Evolutionary conservation across 2,329 filamentous ascomycete species (phyloP).

Genomic region (Dothistroma septosporum): DNA sequence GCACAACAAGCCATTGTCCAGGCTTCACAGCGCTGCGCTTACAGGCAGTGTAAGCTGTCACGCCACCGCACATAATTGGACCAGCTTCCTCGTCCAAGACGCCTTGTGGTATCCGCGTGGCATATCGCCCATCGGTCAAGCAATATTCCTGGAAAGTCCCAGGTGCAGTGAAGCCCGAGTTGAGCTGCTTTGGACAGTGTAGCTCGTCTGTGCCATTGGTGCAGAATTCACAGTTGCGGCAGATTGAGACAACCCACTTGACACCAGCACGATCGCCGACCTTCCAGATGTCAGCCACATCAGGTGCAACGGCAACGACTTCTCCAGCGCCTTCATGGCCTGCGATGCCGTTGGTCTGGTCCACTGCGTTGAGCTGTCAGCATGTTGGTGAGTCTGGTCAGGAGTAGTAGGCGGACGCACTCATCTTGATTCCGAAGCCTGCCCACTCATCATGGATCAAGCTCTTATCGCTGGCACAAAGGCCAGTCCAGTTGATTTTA

Average conservation of each 20-base stretch:
- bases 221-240: conserved; percentile 32
- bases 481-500: conserved; percentile 36
- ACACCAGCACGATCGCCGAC: conserved; percentile 33
- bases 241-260: conserved; percentile 32
- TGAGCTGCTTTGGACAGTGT: conserved; percentile 36
- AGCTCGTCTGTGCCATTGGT: conserved; percentile 36
- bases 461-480: conserved; percentile 36
- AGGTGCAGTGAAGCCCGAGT: conserved; percentile 37
- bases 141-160: conserved; percentile 40
- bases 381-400: background rate
- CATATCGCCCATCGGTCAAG: conserved; percentile 35
- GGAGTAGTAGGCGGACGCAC: background rate
- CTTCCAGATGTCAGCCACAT: conserved; percentile 29
- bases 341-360: conserved; percentile 27
- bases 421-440: conserved; percentile 31
- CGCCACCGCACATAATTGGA: conserved; percentile 39
- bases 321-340: conserved; percentile 33
- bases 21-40: conserved; percentile 35
- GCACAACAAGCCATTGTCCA: conserved; percentile 39
- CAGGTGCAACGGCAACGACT: conserved; percentile 27
- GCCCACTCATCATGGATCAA: conserved; percentile 38
- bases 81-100: conserved; percentile 37
- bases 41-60: conserved; percentile 35
- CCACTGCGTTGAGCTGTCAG: conserved; percentile 2
- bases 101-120: conserved; percentile 36